Conservation (phyloP, 192 early-diverging fungal species). For the Bifiguratus adelaidae region DNA sequence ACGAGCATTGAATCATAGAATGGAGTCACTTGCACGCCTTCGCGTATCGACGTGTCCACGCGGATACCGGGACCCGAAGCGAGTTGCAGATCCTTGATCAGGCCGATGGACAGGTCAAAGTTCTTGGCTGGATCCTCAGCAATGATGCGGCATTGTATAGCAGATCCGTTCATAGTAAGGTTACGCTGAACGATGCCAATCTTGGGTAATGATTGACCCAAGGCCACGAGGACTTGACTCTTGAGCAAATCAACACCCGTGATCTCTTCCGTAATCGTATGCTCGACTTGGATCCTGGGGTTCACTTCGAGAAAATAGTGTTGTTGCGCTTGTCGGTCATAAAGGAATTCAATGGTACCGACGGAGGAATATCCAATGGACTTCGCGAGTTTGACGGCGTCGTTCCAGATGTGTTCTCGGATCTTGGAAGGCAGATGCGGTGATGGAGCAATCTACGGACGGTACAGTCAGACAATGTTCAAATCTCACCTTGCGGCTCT, state of each 20-base stretch:
- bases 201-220: slow-evolving; percentile 5
- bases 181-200: slow-evolving; percentile 63
- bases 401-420: slow-evolving; percentile 59
- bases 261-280: slow-evolving; percentile 95
- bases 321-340: slow-evolving; percentile 73
- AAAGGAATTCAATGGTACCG: slow-evolving; percentile 96
- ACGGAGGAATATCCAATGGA: slow-evolving; percentile 92
- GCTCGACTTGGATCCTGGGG: slow-evolving; percentile 87
- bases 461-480: not conserved
- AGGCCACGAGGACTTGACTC: slow-evolving; percentile 11
- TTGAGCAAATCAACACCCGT: slow-evolving; percentile 70
- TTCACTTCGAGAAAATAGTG: slow-evolving; percentile 99
- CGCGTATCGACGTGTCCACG: slow-evolving; percentile 57
- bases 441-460: slow-evolving; percentile 52
- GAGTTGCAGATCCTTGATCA: slow-evolving; percentile 43
- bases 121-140: slow-evolving; percentile 81
- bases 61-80: slow-evolving; percentile 81
- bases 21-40: slow-evolving; percentile 45
- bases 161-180: slow-evolving; percentile 57
- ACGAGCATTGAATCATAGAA: slow-evolving; percentile 91
- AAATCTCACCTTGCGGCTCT: slow-evolving; percentile 13
- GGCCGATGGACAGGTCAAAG: slow-evolving; percentile 15
- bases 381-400: slow-evolving; percentile 87
- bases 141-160: slow-evolving; percentile 92
- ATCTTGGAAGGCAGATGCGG: slow-evolving; percentile 68